These are phyloP conservation scores for Panicum virgatum DNA, from an alignment of 202 grass and related monocot species.

Conservation along the genomic window DNA sequence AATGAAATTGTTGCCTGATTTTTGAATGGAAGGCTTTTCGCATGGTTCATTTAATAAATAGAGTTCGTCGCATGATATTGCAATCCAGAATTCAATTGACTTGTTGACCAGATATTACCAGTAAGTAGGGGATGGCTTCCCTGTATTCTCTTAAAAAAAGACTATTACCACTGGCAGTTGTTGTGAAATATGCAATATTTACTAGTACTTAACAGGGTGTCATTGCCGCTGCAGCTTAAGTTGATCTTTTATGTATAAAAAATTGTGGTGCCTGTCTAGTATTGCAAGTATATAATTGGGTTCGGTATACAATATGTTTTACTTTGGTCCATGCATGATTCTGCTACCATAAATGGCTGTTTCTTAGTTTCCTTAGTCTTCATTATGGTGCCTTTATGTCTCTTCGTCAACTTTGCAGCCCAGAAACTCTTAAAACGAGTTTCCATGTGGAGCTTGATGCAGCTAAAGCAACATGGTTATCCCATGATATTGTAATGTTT, in stretches of 20 bases:
- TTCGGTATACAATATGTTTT: conserved; percentile 2
- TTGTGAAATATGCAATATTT: conserved; percentile 6
- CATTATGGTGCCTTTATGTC: conserved; percentile 22
- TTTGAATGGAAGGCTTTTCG: neutral
- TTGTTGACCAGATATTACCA: neutral
- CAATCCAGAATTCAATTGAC: neutral
- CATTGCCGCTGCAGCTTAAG: neutral
- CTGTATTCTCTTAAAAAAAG: neutral
- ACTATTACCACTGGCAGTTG: neutral
- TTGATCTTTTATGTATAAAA: neutral
- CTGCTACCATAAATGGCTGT: neutral
- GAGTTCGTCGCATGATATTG: neutral
- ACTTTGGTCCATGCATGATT: conserved; percentile 5
- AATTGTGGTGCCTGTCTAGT: neutral
- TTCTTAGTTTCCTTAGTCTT: conserved; percentile 21
- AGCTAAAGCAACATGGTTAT: conserved; percentile 90
- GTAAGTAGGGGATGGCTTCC: neutral
- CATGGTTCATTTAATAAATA: neutral
- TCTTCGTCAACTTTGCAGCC: conserved; percentile 57
- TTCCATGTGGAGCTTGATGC: conserved; percentile 88
- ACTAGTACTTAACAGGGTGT: neutral
- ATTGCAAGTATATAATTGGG: neutral
- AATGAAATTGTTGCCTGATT: conserved; percentile 5
- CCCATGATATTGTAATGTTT: conserved; percentile 82
- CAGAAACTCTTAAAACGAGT: conserved; percentile 80